Conservation (phyloP, 2,329 filamentous ascomycete species). For the Zasmidium cellare region DNA sequence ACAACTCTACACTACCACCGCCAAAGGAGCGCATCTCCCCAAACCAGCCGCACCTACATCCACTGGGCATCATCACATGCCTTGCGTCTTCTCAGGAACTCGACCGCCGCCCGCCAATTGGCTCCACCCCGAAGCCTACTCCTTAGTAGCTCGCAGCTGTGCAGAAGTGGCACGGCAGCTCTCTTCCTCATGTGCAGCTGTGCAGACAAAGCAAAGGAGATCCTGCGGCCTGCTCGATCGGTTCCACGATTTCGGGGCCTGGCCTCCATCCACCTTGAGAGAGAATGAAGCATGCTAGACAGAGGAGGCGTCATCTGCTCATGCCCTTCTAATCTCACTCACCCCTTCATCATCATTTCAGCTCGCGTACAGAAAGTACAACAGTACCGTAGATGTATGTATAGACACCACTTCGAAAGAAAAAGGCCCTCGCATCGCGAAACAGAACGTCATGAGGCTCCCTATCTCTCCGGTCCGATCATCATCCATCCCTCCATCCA, state of each 20-base stretch:
- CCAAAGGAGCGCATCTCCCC: neutral
- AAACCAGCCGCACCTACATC: neutral
- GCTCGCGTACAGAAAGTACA: neutral
- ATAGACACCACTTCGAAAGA: neutral
- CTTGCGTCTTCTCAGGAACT: neutral
- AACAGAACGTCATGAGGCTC: neutral
- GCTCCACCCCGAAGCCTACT: no score
- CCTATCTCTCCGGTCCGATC: neutral
- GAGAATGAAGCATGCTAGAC: no score
- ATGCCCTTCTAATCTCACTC: neutral
- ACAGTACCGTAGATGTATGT: neutral
- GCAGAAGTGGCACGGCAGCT: neutral
- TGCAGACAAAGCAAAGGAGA: no score
- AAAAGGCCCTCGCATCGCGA: neutral
- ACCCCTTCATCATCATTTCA: no score
- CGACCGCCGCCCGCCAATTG: neutral
- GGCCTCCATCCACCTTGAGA: no score
- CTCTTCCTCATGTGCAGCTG: neutral
- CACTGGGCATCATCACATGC: neutral
- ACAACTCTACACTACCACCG: neutral
- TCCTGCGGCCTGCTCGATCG: no score
- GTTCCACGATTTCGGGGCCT: no score
- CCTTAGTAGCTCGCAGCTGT: neutral
- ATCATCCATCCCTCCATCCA: no score
- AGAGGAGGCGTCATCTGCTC: neutral